Evolutionary conservation across 805 yeast genomes (phyloP), one percentile per base, ranked within the genome.

Genomic region (Candida berthetii): DNA sequence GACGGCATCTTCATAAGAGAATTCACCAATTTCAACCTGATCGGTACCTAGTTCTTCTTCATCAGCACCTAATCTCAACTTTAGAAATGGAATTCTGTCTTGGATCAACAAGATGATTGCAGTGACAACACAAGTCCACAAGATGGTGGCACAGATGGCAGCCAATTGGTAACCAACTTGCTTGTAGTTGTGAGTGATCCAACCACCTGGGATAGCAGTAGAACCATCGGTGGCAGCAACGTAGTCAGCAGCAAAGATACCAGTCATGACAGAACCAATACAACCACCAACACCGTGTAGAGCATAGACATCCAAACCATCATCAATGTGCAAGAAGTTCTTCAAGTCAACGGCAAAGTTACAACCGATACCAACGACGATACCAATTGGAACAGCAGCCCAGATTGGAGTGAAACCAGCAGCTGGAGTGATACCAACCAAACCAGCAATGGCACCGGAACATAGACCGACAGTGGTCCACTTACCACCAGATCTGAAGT

Each of bases 351-450:
- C 88, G 37, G 95, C 91, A 57, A 78, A 75, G 73, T 90, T 89
- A 69, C 96, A 88, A 31, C 80, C 80, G 41, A 79, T 59, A 25
- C 82, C 91, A 39, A 91, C 79, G 33, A 88, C 67, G 44, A 78
- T 74, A 58, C 97, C 97, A 56, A 90, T 85, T 45, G 85, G 78
- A 36, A 88, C 80, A 2, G 96, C 77, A 45, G 89, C 78, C 79
- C 90, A 91, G 43, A 91, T 80, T 43, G 97, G 97, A 39, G 91
- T 96, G 59, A 71, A 90, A 48, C 97, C 98, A 17, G 98, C 97
- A 48, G 91, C 97, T 37, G 99, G 98, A 2, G 98, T 91, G 48
- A 91, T 82, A 58, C 93, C 93, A 38, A 93, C 97, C 47, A 91
- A 76, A 48, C 98, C 99, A 28, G 95, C 85, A 61, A 93, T 78